Percentiles rank a stretch among this genome's conserved stretches.
These are phyloP conservation scores for Dactylonectria estremocensis DNA, from an alignment of 2,329 filamentous ascomycete genomes.

Conservation along the genomic window DNA sequence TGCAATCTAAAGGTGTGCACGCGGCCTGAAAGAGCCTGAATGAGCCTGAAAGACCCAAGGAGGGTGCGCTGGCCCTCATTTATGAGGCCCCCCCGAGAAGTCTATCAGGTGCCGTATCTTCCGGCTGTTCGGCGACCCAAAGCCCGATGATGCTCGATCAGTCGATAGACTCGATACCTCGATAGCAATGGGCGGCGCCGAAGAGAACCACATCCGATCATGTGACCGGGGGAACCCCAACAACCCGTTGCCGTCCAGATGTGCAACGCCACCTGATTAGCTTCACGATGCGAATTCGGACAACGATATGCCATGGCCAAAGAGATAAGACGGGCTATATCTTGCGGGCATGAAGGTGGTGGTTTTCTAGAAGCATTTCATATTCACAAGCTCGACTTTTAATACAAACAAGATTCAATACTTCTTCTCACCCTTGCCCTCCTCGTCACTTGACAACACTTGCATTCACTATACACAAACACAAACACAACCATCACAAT, in stretches of 20 bases:
- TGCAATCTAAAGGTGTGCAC: neutral
- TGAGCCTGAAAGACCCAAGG: no score
- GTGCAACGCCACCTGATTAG: neutral
- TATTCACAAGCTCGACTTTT: neutral
- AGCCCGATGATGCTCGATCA: neutral
- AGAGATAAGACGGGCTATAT: neutral
- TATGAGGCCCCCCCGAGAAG: neutral
- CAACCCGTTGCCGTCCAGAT: neutral
- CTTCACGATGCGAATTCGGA: neutral
- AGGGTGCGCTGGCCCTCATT: neutral
- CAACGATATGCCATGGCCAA: neutral
- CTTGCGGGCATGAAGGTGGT: neutral
- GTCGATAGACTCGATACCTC: no score
- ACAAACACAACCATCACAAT: neutral
- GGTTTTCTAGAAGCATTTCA: neutral
- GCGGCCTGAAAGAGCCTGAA: neutral
- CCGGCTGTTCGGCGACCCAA: neutral
- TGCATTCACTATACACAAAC: slow-evolving; percentile 16
- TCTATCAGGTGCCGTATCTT: neutral
- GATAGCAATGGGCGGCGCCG: neutral
- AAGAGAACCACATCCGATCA: neutral
- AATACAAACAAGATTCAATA: neutral
- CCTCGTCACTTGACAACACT: no score
- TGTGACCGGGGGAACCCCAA: neutral
- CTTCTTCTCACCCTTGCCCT: neutral